A percentile compares a stretch with the other conserved stretches of the same genome.
Conservation (phyloP, 2,329 filamentous ascomycete species). For the Fusarium sororula region DNA sequence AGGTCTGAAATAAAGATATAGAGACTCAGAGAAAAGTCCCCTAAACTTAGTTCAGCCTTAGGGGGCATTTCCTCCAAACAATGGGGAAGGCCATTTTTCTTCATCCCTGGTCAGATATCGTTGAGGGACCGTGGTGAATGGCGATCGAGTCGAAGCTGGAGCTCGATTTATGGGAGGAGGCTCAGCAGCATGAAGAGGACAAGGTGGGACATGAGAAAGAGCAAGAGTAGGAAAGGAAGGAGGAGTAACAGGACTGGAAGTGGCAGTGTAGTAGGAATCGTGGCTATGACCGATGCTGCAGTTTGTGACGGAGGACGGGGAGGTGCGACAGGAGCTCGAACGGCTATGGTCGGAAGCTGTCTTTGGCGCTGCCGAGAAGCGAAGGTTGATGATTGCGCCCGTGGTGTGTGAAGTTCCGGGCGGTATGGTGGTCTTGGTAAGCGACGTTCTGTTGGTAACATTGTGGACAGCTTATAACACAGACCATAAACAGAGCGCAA, state of each 20-base stretch:
- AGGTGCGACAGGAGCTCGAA: accelerated
- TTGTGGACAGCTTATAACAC: too few relatives aligned
- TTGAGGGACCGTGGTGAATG: background rate
- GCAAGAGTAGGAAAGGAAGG: background rate
- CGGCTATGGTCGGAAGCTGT: too few relatives aligned
- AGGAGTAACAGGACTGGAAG: background rate
- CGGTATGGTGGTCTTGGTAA: background rate
- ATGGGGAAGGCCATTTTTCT: accelerated
- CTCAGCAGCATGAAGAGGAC: background rate
- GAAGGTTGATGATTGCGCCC: background rate
- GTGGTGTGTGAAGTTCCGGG: too few relatives aligned
- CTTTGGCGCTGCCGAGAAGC: background rate
- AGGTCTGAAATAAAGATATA: background rate
- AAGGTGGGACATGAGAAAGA: background rate
- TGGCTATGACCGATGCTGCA: background rate
- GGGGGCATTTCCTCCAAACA: accelerated
- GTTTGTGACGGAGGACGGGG: background rate
- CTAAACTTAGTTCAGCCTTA: background rate
- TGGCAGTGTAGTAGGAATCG: background rate
- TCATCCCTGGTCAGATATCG: background rate
- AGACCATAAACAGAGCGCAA: background rate
- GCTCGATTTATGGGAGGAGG: background rate
- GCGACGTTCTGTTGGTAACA: background rate
- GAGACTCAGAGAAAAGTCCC: background rate
- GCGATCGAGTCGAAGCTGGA: background rate